These are phyloP conservation scores for Nicotiana rustica DNA, from an alignment of 305 asterid genomes.

Conservation along the genomic window DNA sequence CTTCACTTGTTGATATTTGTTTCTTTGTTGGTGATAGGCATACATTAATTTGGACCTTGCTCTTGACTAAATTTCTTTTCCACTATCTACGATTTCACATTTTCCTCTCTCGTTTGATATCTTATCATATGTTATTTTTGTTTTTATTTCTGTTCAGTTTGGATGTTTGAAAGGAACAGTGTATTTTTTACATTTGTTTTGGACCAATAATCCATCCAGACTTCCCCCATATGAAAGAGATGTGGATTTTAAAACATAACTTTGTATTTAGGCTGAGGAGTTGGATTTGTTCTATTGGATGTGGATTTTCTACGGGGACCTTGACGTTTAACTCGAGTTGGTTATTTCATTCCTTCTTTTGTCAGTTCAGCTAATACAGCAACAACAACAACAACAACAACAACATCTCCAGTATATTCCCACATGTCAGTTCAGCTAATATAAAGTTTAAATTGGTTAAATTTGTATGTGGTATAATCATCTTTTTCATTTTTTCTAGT, in stretches of 20 bases:
- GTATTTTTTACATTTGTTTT: not conserved
- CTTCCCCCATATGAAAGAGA: not conserved
- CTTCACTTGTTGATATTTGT: not conserved
- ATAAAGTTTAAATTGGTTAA: not conserved
- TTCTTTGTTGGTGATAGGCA: conserved; percentile 1
- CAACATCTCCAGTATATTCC: too few relatives aligned
- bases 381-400: too few relatives aligned
- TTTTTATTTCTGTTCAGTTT: not conserved
- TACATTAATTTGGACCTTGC: not conserved
- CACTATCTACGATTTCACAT: not conserved
- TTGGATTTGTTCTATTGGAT: not conserved
- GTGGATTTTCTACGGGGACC: not conserved
- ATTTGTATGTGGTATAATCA: too few relatives aligned
- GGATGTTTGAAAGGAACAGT: conserved; percentile 10
- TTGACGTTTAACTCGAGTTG: not conserved
- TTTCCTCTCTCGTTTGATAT: conserved; percentile 28
- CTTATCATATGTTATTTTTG: not conserved
- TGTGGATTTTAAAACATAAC: not conserved
- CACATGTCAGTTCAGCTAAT: not conserved
- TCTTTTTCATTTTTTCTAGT: not conserved
- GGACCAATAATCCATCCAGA: not conserved
- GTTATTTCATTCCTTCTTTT: not conserved
- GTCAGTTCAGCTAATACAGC: not conserved
- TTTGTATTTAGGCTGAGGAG: not conserved
- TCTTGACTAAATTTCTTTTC: not conserved